Percentiles rank a stretch among this genome's conserved stretches.
Evolutionary conservation across 352 stramenopile genomes (phyloP).

Genomic region (Phytopythium aichiense): DNA sequence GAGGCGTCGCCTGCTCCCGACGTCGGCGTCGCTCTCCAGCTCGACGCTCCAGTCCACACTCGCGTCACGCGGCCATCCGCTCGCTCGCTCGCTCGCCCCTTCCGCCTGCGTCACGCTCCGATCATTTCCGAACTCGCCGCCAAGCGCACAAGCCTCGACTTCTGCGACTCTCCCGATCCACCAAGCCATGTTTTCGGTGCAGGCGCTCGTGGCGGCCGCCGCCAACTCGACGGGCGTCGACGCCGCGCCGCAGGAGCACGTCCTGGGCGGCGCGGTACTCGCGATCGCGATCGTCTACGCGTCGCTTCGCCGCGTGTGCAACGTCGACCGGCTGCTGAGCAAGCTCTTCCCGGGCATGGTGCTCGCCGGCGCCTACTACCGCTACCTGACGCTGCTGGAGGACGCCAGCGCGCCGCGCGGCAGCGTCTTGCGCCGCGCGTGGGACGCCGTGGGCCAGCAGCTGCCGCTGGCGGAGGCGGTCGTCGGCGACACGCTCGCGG

Average conservation of each 20-base stretch:
- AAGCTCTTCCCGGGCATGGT: slow-evolving; percentile 56
- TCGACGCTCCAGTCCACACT: neutral
- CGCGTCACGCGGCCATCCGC: too few relatives aligned
- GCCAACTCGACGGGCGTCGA: neutral
- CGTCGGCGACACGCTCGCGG: slow-evolving; percentile 28
- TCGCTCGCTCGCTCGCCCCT: neutral
- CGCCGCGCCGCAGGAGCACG: slow-evolving; percentile 16
- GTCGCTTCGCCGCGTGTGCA: slow-evolving; percentile 58
- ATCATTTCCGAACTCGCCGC: slow-evolving; percentile 5
- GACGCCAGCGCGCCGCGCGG: slow-evolving; percentile 7
- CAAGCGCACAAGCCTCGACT: neutral
- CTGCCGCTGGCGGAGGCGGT: slow-evolving; percentile 32
- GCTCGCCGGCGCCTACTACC: slow-evolving; percentile 44
- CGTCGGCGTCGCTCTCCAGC: neutral
- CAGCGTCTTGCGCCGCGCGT: slow-evolving; percentile 34
- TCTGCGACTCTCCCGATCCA: neutral
- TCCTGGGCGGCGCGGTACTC: slow-evolving; percentile 27
- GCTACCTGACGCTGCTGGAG: slow-evolving; percentile 29
- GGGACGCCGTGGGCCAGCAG: slow-evolving; percentile 15
- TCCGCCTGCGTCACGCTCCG: neutral
- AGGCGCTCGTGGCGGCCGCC: slow-evolving; percentile 4
- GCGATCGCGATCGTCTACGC: slow-evolving; percentile 46
- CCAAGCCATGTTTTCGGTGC: slow-evolving; percentile 3
- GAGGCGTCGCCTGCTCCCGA: neutral
- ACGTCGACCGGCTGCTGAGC: slow-evolving; percentile 57